Evolutionary conservation across 345 rosid genomes (phyloP), one percentile per base, ranked within the genome.

Genomic region (Bretschneidera sinensis): DNA sequence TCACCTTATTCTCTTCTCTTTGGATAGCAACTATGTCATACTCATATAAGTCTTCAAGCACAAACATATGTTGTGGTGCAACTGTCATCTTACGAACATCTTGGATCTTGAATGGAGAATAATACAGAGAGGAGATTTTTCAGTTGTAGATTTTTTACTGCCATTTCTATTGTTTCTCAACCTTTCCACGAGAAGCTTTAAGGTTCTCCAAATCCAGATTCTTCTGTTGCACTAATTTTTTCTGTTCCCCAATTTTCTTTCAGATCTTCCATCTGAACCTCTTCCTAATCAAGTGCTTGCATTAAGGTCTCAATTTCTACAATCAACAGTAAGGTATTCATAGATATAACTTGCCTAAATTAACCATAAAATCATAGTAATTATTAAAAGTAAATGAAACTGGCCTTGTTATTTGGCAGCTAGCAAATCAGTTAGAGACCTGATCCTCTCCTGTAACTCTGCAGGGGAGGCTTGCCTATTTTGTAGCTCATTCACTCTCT

Each of bases 271-370:
- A 92, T 83, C 73, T 92, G 95, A 48, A 78, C 71, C 83, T 89
- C 98, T 78, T 89, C 95, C 78, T 83, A 96, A 47, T 92, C 98
- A 64, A 92, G 91, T 48, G 98, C 98, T 85, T 92, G 98, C 86
- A 81, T 89, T 51, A 92, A 83, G 43, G 85, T 83, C 70, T 87
- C 98, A 51, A 89, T 87, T 81, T 92, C 98, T 92, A 82, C 39
- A 61, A 25, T 24, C 28, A 63, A 66, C 33, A 63, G 24, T n/a
- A 57, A 34, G 53, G 21, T 31, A 66, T 20, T 56, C 17, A 51
- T 53, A 56, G 23, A 54, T 39, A 63, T 52, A 43, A 17, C 50
- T 25, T 16, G n/a, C n/a, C 62, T 23, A 54, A 61, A 25, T 21
- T 6, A 49, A 51, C 16, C 23, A 16, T 34, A n/a, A 67, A 47